Conservation (phyloP, 352 stramenopile species). For the Phytophthora hybrid region DNA sequence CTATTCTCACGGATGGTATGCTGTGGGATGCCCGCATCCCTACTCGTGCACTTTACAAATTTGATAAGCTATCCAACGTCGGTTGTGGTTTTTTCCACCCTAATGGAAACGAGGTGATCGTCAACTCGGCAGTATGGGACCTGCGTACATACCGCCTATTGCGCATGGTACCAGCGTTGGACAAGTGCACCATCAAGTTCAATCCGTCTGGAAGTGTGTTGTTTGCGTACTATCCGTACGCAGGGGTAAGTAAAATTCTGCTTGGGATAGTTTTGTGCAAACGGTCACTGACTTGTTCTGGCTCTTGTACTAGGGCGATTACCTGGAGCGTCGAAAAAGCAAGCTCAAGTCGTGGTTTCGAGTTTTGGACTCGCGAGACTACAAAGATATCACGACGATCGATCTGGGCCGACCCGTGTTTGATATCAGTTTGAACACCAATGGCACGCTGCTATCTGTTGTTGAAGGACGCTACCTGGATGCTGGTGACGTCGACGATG, state of each 20-base stretch:
- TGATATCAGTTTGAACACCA: constrained; percentile 70
- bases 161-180: constrained; percentile 87
- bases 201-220: constrained; percentile 72
- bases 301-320: constrained; percentile 52
- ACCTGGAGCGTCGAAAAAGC: constrained; percentile 58
- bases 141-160: constrained; percentile 86
- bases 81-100: constrained; percentile 89
- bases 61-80: constrained; percentile 90
- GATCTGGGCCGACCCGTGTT: constrained; percentile 84
- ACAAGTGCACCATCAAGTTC: constrained; percentile 87
- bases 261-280: background rate
- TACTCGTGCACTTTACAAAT: constrained; percentile 85
- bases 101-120: constrained; percentile 89
- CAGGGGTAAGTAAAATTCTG: constrained; percentile 48
- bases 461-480: constrained; percentile 83
- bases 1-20: constrained; percentile 84
- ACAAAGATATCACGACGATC: constrained; percentile 86
- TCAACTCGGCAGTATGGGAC: constrained; percentile 93
- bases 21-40: constrained; percentile 82
- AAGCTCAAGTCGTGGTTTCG: constrained; percentile 89
- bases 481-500: constrained; percentile 60
- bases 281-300: constrained; percentile 15
- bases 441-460: constrained; percentile 72
- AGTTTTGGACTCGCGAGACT: constrained; percentile 83
- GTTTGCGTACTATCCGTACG: constrained; percentile 86